A percentile compares a stretch with the other conserved stretches of the same genome.
Conservation (phyloP, 192 early-diverging fungal genomes). For the Umbelopsis vinacea region DNA sequence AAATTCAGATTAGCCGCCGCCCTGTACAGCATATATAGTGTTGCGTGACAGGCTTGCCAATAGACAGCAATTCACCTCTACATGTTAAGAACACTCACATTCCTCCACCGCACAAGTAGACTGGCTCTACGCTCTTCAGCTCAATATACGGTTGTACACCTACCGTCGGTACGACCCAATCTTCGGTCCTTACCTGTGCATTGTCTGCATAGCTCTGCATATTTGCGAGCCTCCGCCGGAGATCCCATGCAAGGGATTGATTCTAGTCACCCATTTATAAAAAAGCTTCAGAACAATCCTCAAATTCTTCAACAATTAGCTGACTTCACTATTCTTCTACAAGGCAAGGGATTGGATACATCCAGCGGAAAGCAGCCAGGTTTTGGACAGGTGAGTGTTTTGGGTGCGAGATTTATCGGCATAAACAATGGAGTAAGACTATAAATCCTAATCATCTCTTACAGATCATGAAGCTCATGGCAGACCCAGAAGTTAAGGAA, state of each 20-base stretch:
- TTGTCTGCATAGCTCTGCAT: conserved; percentile 2
- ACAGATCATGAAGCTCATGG: conserved; percentile 33
- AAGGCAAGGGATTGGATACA: conserved; percentile 33
- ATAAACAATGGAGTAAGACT: background rate
- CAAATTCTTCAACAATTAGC: conserved; percentile 34
- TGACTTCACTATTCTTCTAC: conserved; percentile 31
- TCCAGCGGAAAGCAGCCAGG: conserved; percentile 25
- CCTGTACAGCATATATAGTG: too few relatives aligned
- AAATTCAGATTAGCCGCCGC: too few relatives aligned
- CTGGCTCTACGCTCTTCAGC: background rate
- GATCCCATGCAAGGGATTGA: conserved; percentile 16
- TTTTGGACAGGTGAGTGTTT: conserved; percentile 29
- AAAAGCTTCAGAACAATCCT: conserved; percentile 29
- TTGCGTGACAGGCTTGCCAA: background rate
- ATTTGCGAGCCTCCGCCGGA: background rate
- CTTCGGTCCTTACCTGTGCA: background rate
- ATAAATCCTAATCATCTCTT: background rate
- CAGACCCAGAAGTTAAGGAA: conserved; percentile 31
- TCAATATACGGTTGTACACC: background rate
- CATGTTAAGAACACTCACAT: background rate
- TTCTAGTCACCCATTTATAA: conserved; percentile 32
- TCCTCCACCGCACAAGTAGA: background rate
- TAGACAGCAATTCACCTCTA: background rate
- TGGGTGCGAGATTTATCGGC: background rate
- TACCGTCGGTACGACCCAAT: background rate